These are phyloP conservation scores for Sporisorium exsertum DNA, from an alignment of 1,284 basidiomycete species.

Conservation along the genomic window DNA sequence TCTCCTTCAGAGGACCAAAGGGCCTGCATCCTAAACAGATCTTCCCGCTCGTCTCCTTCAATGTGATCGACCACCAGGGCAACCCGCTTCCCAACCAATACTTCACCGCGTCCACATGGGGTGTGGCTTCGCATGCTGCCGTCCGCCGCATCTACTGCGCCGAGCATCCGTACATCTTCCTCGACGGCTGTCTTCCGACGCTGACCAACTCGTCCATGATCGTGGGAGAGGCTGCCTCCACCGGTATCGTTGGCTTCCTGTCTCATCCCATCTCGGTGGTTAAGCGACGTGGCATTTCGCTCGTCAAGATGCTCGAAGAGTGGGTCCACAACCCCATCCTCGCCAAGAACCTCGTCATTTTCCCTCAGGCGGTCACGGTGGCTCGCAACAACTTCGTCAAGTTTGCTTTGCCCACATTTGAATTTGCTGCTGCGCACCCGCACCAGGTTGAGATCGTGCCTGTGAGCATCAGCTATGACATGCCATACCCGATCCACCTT, in stretches of 20 bases:
- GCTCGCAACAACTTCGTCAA: conserved; percentile 36
- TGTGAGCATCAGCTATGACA: conserved; percentile 32
- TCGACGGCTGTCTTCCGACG: conserved; percentile 20
- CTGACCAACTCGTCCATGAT: conserved; percentile 30
- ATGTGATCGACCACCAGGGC: conserved; percentile 21
- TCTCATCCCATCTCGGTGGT: conserved; percentile 17
- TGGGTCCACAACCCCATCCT: conserved; percentile 17
- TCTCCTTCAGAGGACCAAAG: conserved; percentile 16
- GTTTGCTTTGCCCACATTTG: conserved; percentile 22
- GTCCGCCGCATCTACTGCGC: conserved; percentile 30
- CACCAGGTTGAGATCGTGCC: conserved; percentile 22
- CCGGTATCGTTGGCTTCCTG: conserved; percentile 22
- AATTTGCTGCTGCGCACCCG: conserved; percentile 25
- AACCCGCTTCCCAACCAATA: conserved; percentile 17
- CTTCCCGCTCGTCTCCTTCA: conserved; percentile 27
- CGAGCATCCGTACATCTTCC: conserved; percentile 35
- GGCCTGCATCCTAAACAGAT: conserved; percentile 17
- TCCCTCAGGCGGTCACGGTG: conserved; percentile 31
- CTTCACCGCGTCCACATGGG: conserved; percentile 11
- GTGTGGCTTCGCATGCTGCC: conserved; percentile 7
- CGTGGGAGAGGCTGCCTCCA: conserved; percentile 15
- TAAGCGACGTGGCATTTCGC: conserved; percentile 17
- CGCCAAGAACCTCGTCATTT: conserved; percentile 32
- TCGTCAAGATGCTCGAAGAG: conserved; percentile 21
- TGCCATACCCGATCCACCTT: conserved; percentile 32